Base-by-base conservation (phyloP, 352 stramenopile genomes). In the Aphanomyces stellatus region DNA sequence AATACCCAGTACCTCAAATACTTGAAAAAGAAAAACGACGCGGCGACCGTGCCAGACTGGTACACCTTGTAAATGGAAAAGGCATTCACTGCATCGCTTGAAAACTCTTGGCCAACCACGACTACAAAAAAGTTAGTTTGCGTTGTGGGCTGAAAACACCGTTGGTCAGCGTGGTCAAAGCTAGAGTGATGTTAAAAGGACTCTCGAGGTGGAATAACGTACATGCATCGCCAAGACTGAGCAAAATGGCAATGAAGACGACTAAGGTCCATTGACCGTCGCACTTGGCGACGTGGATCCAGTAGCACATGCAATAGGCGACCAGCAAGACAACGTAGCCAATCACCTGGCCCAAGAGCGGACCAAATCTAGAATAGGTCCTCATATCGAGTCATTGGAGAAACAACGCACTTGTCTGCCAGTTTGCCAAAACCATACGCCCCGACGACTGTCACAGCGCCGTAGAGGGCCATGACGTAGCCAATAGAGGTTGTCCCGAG, bases 1-100 rank as follows among this genome's bases (percentile, higher is more conserved):
- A n/a, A n/a, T n/a, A n/a, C n/a, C n/a, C n/a, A n/a, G n/a, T 65
- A 67, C 60, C 60, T 56, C 27, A 67, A 31, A 43, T 33, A 57
- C 40, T 33, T 27, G 24, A 67, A 28, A 10, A 49, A 22, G n/a
- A 67, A 67, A 17, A 59, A 67, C 19, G 37, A 35, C 4, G 48
- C 28, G 49, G 34, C 51, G 4, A 33, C 46, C 17, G 60, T 33
- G 4, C 60, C 60, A 8, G 60, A 67, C 22, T 67, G 60, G 34
- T 67, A 67, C 31, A 67, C 42, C 2, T 22, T 49, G 34, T 57
- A 67, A 15, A 67, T 13, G 4, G 60, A 67, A 37, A 67, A 67
- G 3, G 60, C 60, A 24, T 43, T 67, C 30, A 67, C 10, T 57
- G 60, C 22, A 57, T 67, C 34, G 8, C 19, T 25, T 25, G 60